A percentile compares a stretch with the other conserved stretches of the same genome.
phyloP scores from a whole-genome alignment of 2,329 filamentous ascomycete species.

The Aspergillus aculeatus region DNA sequence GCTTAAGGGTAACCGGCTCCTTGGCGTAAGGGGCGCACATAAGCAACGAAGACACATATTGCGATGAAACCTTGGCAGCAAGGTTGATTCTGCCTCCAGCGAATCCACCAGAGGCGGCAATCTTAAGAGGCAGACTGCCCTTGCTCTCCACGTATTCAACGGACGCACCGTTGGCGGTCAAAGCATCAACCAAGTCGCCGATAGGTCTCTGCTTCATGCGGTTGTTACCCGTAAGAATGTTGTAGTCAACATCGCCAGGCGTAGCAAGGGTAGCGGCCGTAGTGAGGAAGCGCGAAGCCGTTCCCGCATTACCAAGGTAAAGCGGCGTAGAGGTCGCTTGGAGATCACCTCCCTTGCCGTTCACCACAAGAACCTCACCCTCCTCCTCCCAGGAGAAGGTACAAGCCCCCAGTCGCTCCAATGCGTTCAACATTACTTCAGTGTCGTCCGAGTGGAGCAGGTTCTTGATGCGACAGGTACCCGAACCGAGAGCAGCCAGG shows the following conservation, averaged over 20 bases:
- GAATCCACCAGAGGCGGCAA: conserved; percentile 79
- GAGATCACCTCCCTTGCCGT: conserved; percentile 84
- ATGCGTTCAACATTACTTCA: conserved; percentile 94
- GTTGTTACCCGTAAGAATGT: conserved; percentile 85
- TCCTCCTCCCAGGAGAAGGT: conserved; percentile 92
- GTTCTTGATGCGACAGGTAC: conserved; percentile 85
- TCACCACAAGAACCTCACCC: conserved; percentile 84
- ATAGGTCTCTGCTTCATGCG: conserved; percentile 97
- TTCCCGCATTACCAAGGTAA: conserved; percentile 95
- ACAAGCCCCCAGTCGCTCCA: conserved; percentile 78
- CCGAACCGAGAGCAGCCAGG: conserved; percentile 84
- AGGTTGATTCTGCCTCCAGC: conserved; percentile 85
- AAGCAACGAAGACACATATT: conserved; percentile 94
- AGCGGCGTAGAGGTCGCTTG: conserved; percentile 72
- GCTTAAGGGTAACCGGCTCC: conserved; percentile 80
- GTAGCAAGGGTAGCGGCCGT: conserved; percentile 83
- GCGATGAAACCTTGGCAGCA: conserved; percentile 94
- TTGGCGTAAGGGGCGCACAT: conserved; percentile 98
- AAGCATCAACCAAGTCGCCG: conserved; percentile 85
- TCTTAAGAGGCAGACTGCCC: conserved; percentile 77
- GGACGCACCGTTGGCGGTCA: conserved; percentile 80
- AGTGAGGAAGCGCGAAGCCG: conserved; percentile 90
- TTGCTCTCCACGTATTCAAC: conserved; percentile 83
- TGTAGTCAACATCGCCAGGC: conserved; percentile 62
- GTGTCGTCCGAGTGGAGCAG: conserved; percentile 95